Base-by-base conservation (phyloP, 1,284 basidiomycete species). In the Pterulicium gracile region DNA sequence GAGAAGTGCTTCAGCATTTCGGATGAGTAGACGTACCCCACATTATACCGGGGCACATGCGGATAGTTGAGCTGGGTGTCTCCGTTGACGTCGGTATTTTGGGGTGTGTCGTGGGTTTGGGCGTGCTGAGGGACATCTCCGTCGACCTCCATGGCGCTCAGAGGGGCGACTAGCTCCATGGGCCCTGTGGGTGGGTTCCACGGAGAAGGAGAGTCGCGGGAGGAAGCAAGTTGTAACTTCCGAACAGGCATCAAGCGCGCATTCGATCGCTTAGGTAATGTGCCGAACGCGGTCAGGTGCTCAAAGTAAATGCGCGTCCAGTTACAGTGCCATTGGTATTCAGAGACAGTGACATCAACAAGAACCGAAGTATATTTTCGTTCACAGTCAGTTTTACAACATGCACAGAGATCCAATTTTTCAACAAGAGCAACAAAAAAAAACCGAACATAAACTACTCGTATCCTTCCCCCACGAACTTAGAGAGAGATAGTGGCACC, bases 1-100 rank as follows among this genome's bases (percentile, higher is more conserved):
- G 75, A 79, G 50, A 75, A 77, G 62, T 98, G 95, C 20, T 82
- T 65, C 66, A 88, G 86, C 95, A 98, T 98, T 52, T 86, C 77
- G 1, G 72, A 60, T 41, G 88, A 87, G 58, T 89, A 98, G 47
- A 97, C 83, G 67, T 89, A 93, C 41, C 93, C 94, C 47, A 85
- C 79, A 39, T 39, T 39, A 39, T 7, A 7, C 7, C 36, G 36
- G 5, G 36, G 36, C 7, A 39, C 36, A 15, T 7, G n/a, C 27
- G 7, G 27, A n/a, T 7, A 32, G n/a, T 32, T 7, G 27, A n/a
- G n/a, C 27, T 32, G 27, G 27, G 27, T 10, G 10, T 32, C n/a
- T n/a, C 7, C 10, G 27, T n/a, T 32, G 27, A 32, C 7, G 15
- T 10, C 4, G 4, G 15, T 39, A 4, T 39, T 5, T 17, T 39